phyloP scores from a whole-genome alignment of 805 yeast species.

The Blastobotrys parvus region DNA sequence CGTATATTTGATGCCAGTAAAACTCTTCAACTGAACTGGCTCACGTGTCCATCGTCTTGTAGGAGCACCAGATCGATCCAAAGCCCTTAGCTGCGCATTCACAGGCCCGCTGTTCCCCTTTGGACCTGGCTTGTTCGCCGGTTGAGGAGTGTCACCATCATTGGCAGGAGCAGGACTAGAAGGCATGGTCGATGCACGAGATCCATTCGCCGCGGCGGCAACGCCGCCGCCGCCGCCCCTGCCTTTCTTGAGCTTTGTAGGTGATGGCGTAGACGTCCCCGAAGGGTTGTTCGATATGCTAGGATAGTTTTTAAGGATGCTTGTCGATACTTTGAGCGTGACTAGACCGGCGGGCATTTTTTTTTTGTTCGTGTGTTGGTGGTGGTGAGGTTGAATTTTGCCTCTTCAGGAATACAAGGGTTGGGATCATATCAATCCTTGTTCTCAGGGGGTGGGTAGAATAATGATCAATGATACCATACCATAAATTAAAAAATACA shows the following conservation, averaged over 20 bases:
- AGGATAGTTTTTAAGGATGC: conserved; percentile 1
- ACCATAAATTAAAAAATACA: no score
- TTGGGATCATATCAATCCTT: no score
- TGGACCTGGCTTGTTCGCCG: conserved; percentile 4
- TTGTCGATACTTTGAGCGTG: conserved; percentile 10
- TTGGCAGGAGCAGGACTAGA: background rate
- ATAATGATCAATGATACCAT: no score
- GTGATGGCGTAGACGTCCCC: background rate
- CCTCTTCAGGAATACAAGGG: no score
- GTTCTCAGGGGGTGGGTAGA: no score
- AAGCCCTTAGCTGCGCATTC: conserved; percentile 29
- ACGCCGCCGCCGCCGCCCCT: background rate
- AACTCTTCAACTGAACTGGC: conserved; percentile 34
- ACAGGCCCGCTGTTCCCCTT: conserved; percentile 24
- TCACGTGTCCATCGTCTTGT: conserved; percentile 38
- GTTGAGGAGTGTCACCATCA: background rate
- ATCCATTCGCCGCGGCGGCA: background rate
- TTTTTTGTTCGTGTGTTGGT: conserved; percentile 1
- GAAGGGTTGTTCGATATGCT: background rate
- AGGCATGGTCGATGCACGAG: background rate
- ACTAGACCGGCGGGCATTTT: conserved; percentile 9
- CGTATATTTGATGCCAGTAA: conserved; percentile 37
- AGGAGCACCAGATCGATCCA: conserved; percentile 38
- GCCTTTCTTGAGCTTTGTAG: background rate
- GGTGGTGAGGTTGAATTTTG: no score